phyloP scores from a whole-genome alignment of 2,329 filamentous ascomycete species.

The Ophiostoma sp. region DNA sequence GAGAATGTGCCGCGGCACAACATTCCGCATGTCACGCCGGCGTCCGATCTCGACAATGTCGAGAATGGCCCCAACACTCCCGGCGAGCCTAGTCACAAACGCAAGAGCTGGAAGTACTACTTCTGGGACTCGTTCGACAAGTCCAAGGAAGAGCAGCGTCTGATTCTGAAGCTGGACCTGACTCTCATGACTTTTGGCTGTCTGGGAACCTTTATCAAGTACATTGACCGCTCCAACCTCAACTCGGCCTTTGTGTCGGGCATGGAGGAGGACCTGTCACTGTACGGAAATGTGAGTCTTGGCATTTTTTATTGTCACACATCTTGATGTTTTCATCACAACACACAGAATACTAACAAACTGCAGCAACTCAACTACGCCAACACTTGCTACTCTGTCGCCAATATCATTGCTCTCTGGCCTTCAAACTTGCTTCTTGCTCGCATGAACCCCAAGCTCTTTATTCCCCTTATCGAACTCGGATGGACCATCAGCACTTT shows the following conservation, averaged over 20 bases:
- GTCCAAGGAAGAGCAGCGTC: conserved; percentile 13
- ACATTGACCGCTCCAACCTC: conserved; percentile 22
- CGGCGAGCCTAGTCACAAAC: not conserved
- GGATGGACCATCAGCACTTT: conserved; percentile 29
- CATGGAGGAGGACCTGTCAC: conserved; percentile 28
- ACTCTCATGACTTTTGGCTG: conserved; percentile 25
- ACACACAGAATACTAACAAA: not conserved
- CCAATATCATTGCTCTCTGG: conserved; percentile 26
- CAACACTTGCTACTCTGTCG: conserved; percentile 20
- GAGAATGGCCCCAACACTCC: not conserved
- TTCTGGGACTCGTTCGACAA: conserved; percentile 26
- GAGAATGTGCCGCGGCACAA: conserved; percentile 17
- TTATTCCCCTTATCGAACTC: conserved; percentile 27
- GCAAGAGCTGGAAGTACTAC: conserved; percentile 24
- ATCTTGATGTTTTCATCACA: not conserved
- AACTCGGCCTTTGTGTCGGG: conserved; percentile 26
- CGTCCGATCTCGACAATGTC: not conserved
- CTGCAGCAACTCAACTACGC: conserved; percentile 28
- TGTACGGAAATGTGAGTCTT: conserved; percentile 27
- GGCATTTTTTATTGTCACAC: not conserved
- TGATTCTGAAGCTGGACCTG: conserved; percentile 18
- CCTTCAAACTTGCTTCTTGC: conserved; percentile 21
- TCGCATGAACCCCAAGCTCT: conserved; percentile 23
- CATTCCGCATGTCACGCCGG: conserved; percentile 3
- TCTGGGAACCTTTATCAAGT: conserved; percentile 26